Evolutionary conservation across 805 yeast species (phyloP).

Genomic region (Suhomyces sp.): DNA sequence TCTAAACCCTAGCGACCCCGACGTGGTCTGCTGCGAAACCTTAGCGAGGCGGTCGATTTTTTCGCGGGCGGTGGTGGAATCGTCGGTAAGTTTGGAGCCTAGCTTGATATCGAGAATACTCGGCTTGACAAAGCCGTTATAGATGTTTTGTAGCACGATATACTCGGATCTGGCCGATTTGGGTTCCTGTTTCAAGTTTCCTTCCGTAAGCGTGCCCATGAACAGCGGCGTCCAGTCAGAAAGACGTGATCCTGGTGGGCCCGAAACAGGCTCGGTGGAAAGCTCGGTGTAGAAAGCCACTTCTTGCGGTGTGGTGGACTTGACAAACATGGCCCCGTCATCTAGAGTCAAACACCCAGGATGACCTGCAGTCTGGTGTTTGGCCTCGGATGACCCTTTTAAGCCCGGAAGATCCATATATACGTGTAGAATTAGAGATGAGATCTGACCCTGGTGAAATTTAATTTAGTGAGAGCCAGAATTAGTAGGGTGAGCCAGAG

Average conservation of each 20-base stretch:
- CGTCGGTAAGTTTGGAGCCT: conserved; percentile 72
- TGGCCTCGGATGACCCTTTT: background rate
- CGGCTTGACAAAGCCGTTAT: conserved; percentile 62
- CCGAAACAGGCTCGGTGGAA: conserved; percentile 9
- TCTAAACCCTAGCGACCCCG: conserved; percentile 72
- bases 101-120: conserved; percentile 80
- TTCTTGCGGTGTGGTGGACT: conserved; percentile 64
- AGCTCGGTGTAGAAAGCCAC: conserved; percentile 63
- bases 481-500: too few species aligned
- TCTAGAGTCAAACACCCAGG: conserved; percentile 66
- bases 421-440: conserved; percentile 2
- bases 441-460: background rate
- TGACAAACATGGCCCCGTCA: conserved; percentile 69
- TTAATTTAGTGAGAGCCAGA: background rate
- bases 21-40: conserved; percentile 73
- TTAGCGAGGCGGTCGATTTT: conserved; percentile 58
- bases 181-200: conserved; percentile 18
- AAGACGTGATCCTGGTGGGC: conserved; percentile 30
- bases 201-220: conserved; percentile 57
- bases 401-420: background rate
- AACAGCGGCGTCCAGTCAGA: conserved; percentile 62
- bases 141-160: conserved; percentile 69
- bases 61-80: conserved; percentile 46
- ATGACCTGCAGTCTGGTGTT: conserved; percentile 93
- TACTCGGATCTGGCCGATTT: conserved; percentile 26